These are phyloP conservation scores for Mercurialis annua DNA, from an alignment of 345 rosid species.

Conservation along the genomic window DNA sequence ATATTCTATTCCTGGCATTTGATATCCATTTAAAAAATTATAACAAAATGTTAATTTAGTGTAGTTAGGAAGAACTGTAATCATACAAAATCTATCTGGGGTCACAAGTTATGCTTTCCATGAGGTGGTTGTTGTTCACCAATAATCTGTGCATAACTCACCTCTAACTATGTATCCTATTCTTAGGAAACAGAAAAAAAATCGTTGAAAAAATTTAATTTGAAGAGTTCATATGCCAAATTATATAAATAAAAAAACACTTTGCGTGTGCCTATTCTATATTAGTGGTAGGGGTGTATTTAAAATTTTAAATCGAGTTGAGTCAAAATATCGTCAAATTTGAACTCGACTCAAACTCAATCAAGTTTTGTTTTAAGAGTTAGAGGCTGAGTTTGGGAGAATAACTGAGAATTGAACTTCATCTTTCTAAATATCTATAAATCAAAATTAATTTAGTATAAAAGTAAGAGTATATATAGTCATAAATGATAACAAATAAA, in stretches of 20 bases:
- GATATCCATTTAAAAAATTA: slow-evolving; percentile 6
- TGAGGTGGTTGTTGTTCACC: background rate
- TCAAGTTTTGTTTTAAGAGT: no score
- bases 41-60: background rate
- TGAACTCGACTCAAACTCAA: no score
- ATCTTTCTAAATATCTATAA: no score
- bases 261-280: background rate
- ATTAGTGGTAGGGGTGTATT: no score
- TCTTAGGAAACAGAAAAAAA: background rate
- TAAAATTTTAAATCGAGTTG: no score
- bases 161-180: background rate
- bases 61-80: background rate
- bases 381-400: no score
- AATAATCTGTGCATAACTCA: background rate
- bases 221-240: background rate
- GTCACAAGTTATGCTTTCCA: slow-evolving; percentile 1
- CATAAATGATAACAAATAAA: no score
- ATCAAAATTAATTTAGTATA: no score
- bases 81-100: background rate
- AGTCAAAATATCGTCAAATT: no score
- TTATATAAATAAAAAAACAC: background rate
- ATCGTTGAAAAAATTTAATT: background rate
- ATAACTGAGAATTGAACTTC: no score
- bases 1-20: slow-evolving; percentile 17
- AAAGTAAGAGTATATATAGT: no score